Evolutionary conservation across 164 flowering plant genomes (phyloP), one percentile per base, ranked within the genome.

Genomic region (Buxus sempervirens): DNA sequence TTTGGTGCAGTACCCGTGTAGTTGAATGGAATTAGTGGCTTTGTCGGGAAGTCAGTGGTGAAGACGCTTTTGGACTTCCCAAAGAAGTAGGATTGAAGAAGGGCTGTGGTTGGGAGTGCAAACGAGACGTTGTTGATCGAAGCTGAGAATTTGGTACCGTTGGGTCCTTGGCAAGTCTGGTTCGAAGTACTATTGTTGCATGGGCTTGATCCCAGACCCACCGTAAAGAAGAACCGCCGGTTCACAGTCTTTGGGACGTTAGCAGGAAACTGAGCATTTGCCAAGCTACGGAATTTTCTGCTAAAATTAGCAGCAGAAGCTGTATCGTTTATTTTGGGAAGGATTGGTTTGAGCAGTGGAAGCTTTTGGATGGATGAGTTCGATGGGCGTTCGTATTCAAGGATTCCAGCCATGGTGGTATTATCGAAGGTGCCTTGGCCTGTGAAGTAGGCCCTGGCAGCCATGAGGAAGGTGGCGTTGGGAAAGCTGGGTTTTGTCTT

Each of bases 121-220:
- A 75, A 80, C 0, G 82, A 73, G 6, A 80, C 51, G 36, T 82
- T 82, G n/a, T 82, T 82, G 10, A 82, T 42, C 0, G 83, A 68
- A 23, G 83, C 85, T 6, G 82, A 60, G 42, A 82, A 79, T 61
- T 26, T 80, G 22, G 80, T 79, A 1, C 73, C 74, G 62, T 80
- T 78, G 0, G 82, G 84, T 1, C 82, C 84, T 66, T 80, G 82
- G 57, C 82, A 82, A 0, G 81, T 77, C 18, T 77, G 77, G 69
- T 71, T 77, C 22, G 42, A 27, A 14, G 63, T n/a, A n/a, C n/a
- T n/a, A n/a, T n/a, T n/a, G n/a, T n/a, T 38, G 36, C 85, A 82
- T 0, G 83, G 82, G 45, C 48, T 71, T 0, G 75, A 73, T 41
- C 83, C 85, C 10, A 82, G 69, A 10, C 82, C 76, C 3, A 81